phyloP scores from a whole-genome alignment of 2,329 filamentous ascomycete genomes.

The Cercospora brassicicola region DNA sequence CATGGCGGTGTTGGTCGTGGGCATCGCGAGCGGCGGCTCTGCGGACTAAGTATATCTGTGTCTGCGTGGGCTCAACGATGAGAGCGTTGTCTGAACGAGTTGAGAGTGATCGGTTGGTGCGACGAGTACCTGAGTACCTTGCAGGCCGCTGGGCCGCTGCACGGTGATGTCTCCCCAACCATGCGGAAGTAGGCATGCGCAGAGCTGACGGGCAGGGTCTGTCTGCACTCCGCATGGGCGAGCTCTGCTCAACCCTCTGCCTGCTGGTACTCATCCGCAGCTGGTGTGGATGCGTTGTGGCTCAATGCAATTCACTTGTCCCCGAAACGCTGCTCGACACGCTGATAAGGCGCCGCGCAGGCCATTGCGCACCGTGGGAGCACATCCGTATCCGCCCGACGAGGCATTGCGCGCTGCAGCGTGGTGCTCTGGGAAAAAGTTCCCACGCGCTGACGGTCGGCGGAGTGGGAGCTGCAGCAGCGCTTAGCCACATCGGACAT shows the following conservation, averaged over 20 bases:
- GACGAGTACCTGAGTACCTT: slow-evolving; percentile 8
- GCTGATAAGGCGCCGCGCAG: slow-evolving; percentile 3
- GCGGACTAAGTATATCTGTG: background rate
- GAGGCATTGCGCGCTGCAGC: background rate
- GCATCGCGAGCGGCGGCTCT: background rate
- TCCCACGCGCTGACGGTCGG: slow-evolving; percentile 16
- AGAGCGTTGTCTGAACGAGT: background rate
- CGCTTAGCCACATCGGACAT: slow-evolving; percentile 20
- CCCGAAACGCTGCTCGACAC: slow-evolving; percentile 5
- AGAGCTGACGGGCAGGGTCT: slow-evolving; percentile 15
- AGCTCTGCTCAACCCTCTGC: slow-evolving; percentile 20
- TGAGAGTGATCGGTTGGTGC: slow-evolving; percentile 17
- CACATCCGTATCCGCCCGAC: slow-evolving; percentile 18
- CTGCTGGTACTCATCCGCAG: slow-evolving; percentile 27
- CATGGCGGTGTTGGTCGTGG: slow-evolving; percentile 1
- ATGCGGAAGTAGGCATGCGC: slow-evolving; percentile 10
- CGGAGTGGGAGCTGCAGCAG: slow-evolving; percentile 16
- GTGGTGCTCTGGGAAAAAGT: background rate
- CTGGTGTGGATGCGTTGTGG: slow-evolving; percentile 12
- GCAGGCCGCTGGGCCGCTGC: slow-evolving; percentile 17
- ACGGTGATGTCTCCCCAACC: slow-evolving; percentile 24
- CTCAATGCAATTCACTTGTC: slow-evolving; percentile 16
- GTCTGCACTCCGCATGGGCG: slow-evolving; percentile 25
- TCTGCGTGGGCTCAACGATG: background rate
- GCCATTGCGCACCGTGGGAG: background rate